Evolutionary conservation across 305 asterid genomes (phyloP), one percentile per base, ranked within the genome.

Genomic region (Ajuga reptans): DNA sequence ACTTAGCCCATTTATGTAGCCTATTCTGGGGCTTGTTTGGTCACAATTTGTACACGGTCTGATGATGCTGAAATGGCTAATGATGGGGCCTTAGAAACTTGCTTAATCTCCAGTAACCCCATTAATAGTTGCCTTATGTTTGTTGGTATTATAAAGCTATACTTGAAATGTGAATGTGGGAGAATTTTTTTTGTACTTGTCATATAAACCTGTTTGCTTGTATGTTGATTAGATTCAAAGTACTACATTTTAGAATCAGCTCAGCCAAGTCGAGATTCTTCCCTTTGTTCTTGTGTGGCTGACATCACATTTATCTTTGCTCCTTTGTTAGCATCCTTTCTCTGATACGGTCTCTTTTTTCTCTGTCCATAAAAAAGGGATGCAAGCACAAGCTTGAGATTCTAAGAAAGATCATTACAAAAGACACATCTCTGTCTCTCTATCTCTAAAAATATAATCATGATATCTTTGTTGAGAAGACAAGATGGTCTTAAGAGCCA

Each of bases 401-500:
- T 50, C 58, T 55, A 24, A 57, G 53, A 4, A 24, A 41, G 52
- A 75, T 61, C 46, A 6, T 36, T 24, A 16, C 31, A 4, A 24
- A 57, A 27, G 24, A 39, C 41, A 0, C 2, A 24, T 18, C 68
- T 4, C 53, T 54, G 27, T 37, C 16, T 33, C 29, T 46, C 69
- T 24, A 12, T 9, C 15, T 9, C 7, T 4, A 42, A 18, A 6
- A 47, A 24, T 46, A 9, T 12, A 21, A 9, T 52, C 53, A 11
- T 65, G 51, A 54, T 31, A 47, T 39, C 42, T 42, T 55, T 31
- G 68, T 49, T 41, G 57, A 31, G 60, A 64, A 17, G 2, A 4
- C 33, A 56, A 18, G 57, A 61, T 51, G 68, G 51, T 51, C 42
- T 74, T 66, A 9, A 45, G 46, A 41, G 47, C 69, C 52, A 37